These are phyloP conservation scores for Tetrastigma voinierianum DNA, from an alignment of 164 flowering plant genomes.

Conservation along the genomic window DNA sequence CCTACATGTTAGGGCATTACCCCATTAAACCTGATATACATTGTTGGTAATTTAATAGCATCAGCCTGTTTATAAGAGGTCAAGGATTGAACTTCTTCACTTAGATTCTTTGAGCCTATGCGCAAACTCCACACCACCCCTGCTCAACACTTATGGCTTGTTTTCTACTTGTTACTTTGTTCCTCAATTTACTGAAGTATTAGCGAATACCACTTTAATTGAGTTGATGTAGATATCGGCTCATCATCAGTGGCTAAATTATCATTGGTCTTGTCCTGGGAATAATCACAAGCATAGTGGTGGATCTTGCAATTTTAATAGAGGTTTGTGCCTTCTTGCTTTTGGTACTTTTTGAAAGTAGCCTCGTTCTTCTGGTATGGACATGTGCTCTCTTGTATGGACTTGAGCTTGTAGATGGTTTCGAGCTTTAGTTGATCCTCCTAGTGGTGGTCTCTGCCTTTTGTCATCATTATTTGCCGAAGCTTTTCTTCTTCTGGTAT, in stretches of 20 bases:
- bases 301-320: constrained; percentile 87
- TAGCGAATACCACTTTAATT: constrained; percentile 2
- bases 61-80: too few relatives aligned
- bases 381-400: too few relatives aligned
- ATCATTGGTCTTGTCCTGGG: constrained; percentile 91
- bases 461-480: background rate
- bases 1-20: too few relatives aligned
- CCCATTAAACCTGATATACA: too few relatives aligned
- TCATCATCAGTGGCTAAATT: constrained; percentile 95
- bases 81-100: too few relatives aligned
- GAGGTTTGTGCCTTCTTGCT: constrained; percentile 57
- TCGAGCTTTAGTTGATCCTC: background rate
- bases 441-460: background rate
- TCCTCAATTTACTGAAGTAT: background rate
- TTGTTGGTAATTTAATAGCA: too few relatives aligned
- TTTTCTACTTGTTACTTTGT: constrained; percentile 2
- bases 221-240: constrained; percentile 99
- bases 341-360: background rate
- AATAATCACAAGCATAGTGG: constrained; percentile 90
- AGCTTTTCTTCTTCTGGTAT: background rate
- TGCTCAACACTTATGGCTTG: background rate
- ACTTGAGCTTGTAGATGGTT: background rate
- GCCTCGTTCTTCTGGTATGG: too few relatives aligned
- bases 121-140: too few relatives aligned
- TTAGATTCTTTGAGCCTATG: too few relatives aligned